Conservation (phyloP, 306 rosid genomes). For the Pterocarpus macrocarpus region DNA sequence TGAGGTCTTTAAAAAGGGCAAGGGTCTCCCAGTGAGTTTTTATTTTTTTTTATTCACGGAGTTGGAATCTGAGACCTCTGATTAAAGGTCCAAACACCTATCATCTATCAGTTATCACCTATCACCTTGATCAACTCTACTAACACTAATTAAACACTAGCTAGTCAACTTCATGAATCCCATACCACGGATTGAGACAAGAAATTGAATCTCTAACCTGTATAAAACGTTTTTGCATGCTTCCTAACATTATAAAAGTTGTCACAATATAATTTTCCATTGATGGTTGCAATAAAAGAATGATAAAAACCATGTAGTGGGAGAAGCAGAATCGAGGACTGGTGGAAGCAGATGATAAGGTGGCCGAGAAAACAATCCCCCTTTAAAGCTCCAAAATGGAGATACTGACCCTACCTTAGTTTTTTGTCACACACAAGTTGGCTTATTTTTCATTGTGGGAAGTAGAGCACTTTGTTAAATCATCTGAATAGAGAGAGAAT, state of each 20-base stretch:
- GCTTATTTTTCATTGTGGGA: slow-evolving; percentile 48
- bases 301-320: slow-evolving; percentile 58
- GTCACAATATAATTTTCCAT: slow-evolving; percentile 11
- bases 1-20: no score
- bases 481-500: slow-evolving; percentile 24
- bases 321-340: slow-evolving; percentile 54
- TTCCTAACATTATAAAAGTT: not conserved
- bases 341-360: slow-evolving; percentile 56
- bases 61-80: no score
- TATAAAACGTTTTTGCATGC: slow-evolving; percentile 43
- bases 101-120: no score
- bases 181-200: not conserved
- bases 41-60: no score
- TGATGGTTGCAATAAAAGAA: slow-evolving; percentile 52
- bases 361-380: slow-evolving; percentile 49
- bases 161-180: not conserved
- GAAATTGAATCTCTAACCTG: slow-evolving; percentile 9
- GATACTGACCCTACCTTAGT: slow-evolving; percentile 60
- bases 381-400: slow-evolving; percentile 39
- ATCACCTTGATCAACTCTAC: no score
- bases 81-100: no score
- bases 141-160: not conserved
- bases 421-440: slow-evolving; percentile 55
- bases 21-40: no score
- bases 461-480: slow-evolving; percentile 58